Base-by-base conservation (phyloP, 495 filamentous ascomycete species). In the Penicillium paradoxum region DNA sequence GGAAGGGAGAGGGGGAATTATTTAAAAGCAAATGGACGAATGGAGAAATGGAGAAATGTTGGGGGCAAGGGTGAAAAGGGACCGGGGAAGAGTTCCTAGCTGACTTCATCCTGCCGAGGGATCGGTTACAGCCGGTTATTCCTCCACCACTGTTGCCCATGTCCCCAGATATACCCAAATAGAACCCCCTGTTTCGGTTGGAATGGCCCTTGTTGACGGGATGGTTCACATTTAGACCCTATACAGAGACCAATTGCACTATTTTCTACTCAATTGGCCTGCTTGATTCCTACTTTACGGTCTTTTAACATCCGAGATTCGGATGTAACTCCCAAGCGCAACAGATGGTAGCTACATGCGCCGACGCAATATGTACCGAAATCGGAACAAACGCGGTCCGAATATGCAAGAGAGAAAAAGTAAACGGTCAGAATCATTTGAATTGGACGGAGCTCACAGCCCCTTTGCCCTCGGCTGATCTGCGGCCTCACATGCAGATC, bases 31-130 rank as follows among this genome's bases (percentile, higher is more conserved):
- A 43, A 41, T 19, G 36, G 37, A 41, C 14, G 29, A 43, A 43
- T 24, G 25, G 15, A 32, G 38, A 15, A 43, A 43, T 24, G 25
- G 15, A 32, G 38, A 15, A 25, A 24, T 42, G 38, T 51, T 39
- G 46, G 49, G 48, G 48, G 15, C 56, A 56, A 37, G 38, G 63
- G 25, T 44, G 44, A 44, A 34, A n/a, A 55, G 37, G 40, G 52
- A 45, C 45, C 55, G 57, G 43, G 56, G 43, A 43, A 27, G 36
- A 38, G 42, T 37, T 53, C 54, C 60, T 61, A 54, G 56, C 53
- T 63, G 57, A 63, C 55, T 60, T 58, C 57, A 63, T 51, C 39
- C 50, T 60, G 50, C 63, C 63, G 63, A 66, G 63, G 63, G 29
- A 45, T 58, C 63, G 63, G 63, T 59, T 66, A 66, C 46, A 57